Percentiles rank a stretch among this genome's conserved stretches.
phyloP scores from a whole-genome alignment of 2,329 filamentous ascomycete species.

The Herpotrichia juniperi region DNA sequence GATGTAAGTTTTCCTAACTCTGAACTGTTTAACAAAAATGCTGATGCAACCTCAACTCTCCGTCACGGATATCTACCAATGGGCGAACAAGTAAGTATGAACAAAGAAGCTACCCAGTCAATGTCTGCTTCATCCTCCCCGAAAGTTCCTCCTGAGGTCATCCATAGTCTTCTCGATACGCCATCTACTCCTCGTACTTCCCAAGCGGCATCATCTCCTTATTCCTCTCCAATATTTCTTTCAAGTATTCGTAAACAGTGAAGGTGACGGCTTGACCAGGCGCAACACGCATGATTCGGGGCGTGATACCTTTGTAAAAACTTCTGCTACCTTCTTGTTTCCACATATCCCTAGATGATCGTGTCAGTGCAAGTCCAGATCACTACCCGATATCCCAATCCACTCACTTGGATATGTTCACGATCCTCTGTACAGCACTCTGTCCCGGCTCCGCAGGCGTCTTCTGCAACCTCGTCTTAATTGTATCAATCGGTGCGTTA shows the following conservation, averaged over 20 bases:
- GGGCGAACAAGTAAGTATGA: not conserved
- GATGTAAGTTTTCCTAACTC: no score
- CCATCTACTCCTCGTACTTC: conserved; percentile 55
- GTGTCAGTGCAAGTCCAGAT: no score
- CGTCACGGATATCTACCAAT: conserved; percentile 21
- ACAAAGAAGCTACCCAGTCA: not conserved
- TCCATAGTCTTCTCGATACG: no score
- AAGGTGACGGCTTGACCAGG: conserved; percentile 87
- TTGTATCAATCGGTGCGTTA: conserved; percentile 98
- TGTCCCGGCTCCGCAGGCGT: conserved; percentile 82
- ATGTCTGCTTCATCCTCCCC: no score
- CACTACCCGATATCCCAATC: conserved; percentile 65
- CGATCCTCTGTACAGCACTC: conserved; percentile 79
- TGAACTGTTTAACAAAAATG: conserved; percentile 1
- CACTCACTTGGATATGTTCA: conserved; percentile 67
- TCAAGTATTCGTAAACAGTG: conserved; percentile 61
- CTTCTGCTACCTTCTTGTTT: conserved; percentile 91
- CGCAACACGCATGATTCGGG: conserved; percentile 94
- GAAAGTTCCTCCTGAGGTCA: no score
- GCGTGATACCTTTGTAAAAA: conserved; percentile 99
- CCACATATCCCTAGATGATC: conserved; percentile 52
- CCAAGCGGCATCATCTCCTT: conserved; percentile 54
- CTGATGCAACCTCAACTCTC: conserved; percentile 6
- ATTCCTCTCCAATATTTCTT: conserved; percentile 55
- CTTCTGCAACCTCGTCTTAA: conserved; percentile 96